Base-by-base conservation (phyloP, 129 eudicot genomes). In the Pittosporum tobira region DNA sequence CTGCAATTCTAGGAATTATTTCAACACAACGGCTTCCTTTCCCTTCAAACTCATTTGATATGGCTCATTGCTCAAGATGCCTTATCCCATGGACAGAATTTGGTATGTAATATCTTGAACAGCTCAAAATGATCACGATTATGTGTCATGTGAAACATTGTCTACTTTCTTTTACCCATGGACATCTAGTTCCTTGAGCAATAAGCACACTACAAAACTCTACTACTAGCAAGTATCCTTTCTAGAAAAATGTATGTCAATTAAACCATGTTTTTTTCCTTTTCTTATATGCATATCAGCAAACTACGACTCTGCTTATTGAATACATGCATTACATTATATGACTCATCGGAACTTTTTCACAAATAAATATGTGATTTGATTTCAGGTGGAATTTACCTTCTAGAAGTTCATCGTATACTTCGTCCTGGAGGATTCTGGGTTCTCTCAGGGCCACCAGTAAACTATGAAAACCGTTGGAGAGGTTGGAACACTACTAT, bases 31-130 rank as follows among this genome's bases (percentile, higher is more conserved):
- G 96, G 42, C 99, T 93, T 81, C 99, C 99, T 9, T 93, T 93
- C 63, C 99, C 99, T 69, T 87, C 99, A 5, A 93, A 73, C 69
- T 93, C 96, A 21, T 93, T 93, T 57, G 96, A 93, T 68, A 83
- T 93, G 99, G 96, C 96, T 67, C 99, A 93, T 72, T 93, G 99
- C 80, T 93, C 99, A 20, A 79, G 99, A 73, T 93, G 99, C 79
- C 85, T 93, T 26, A 93, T 93, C 62, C 96, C 99, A 30, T 93
- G 99, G 99, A 81, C 99, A 1, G 96, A 87, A 82, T 93, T 93
- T 26, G 96, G 99, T 93, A 81, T 36, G 55, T 58, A 48, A 59
- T 31, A 22, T 69, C 54, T n/a, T 6, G 44, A n/a, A n/a, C 50
- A 48, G 44, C 51, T 66, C 6, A 28, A 31, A 13, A n/a, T 12